Percentiles rank a stretch among this genome's conserved stretches.
Evolutionary conservation across 441 rosid genomes (phyloP).

Genomic region (Dalechampia spathulata): DNA sequence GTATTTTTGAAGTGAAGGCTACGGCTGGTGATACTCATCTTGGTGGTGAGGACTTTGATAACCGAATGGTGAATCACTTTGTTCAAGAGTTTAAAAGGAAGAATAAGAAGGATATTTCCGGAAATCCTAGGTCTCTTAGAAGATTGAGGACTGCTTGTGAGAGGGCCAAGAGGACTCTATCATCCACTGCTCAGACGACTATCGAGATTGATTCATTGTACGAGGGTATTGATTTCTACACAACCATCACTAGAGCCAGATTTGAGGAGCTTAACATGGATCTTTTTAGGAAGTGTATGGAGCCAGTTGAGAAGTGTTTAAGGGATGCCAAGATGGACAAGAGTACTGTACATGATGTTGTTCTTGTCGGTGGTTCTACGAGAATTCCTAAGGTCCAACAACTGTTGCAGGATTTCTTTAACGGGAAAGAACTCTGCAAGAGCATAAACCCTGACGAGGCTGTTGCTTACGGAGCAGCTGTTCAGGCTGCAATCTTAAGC

Average conservation of each 20-base stretch:
- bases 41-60: constrained; percentile 25
- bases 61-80: constrained; percentile 70
- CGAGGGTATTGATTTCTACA: constrained; percentile 61
- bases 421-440: constrained; percentile 78
- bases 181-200: constrained; percentile 51
- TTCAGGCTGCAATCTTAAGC: constrained; percentile 27
- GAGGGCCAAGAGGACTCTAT: constrained; percentile 49
- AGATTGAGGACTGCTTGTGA: constrained; percentile 52
- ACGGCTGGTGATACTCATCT: constrained; percentile 68
- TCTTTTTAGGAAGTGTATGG: constrained; percentile 73
- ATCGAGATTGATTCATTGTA: constrained; percentile 59
- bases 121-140: constrained; percentile 59
- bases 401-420: constrained; percentile 66
- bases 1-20: constrained; percentile 64
- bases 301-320: constrained; percentile 68
- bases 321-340: constrained; percentile 78
- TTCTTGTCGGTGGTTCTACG: constrained; percentile 79
- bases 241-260: constrained; percentile 51
- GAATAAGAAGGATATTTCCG: constrained; percentile 59
- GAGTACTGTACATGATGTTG: constrained; percentile 59
- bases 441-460: constrained; percentile 74
- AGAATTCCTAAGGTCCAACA: constrained; percentile 78
- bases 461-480: constrained; percentile 80
- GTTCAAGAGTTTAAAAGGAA: constrained; percentile 75
- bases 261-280: constrained; percentile 71